These are phyloP conservation scores for Paraphoma sp. DNA, from an alignment of 2,329 filamentous ascomycete species.

Conservation along the genomic window DNA sequence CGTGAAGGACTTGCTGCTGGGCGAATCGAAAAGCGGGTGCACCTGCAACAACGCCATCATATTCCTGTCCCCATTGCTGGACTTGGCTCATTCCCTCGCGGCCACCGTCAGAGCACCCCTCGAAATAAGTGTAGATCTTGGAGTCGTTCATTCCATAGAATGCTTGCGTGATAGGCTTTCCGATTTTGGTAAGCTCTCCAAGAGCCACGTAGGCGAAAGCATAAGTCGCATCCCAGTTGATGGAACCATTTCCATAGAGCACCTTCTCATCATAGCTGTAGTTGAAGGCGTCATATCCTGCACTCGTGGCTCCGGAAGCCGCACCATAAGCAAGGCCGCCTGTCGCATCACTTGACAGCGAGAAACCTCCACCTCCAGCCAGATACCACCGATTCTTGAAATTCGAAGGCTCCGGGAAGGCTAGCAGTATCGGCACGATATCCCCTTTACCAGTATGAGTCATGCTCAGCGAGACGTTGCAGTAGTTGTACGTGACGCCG, in stretches of 20 bases:
- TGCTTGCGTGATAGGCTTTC: slow-evolving; percentile 52
- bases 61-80: slow-evolving; percentile 59
- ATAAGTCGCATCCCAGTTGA: slow-evolving; percentile 59
- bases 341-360: slow-evolving; percentile 39
- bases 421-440: slow-evolving; percentile 40
- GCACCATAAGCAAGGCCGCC: slow-evolving; percentile 57
- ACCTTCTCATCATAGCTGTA: slow-evolving; percentile 46
- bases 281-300: slow-evolving; percentile 58
- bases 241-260: slow-evolving; percentile 54
- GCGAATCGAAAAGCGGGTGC: slow-evolving; percentile 57
- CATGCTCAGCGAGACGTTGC: slow-evolving; percentile 57
- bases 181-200: slow-evolving; percentile 59
- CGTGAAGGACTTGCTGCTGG: slow-evolving; percentile 56
- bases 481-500: slow-evolving; percentile 42
- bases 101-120: slow-evolving; percentile 63
- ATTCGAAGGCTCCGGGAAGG: slow-evolving; percentile 51
- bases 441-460: slow-evolving; percentile 49
- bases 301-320: slow-evolving; percentile 57
- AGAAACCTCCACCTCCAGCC: slow-evolving; percentile 55
- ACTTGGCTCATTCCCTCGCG: slow-evolving; percentile 58
- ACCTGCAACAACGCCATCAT: slow-evolving; percentile 56
- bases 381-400: slow-evolving; percentile 57
- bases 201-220: slow-evolving; percentile 61
- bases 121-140: slow-evolving; percentile 57
- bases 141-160: slow-evolving; percentile 44